Evolutionary conservation across 1,284 basidiomycete species (phyloP), one percentile per base, ranked within the genome.

Genomic region (Caloboletus firmus): DNA sequence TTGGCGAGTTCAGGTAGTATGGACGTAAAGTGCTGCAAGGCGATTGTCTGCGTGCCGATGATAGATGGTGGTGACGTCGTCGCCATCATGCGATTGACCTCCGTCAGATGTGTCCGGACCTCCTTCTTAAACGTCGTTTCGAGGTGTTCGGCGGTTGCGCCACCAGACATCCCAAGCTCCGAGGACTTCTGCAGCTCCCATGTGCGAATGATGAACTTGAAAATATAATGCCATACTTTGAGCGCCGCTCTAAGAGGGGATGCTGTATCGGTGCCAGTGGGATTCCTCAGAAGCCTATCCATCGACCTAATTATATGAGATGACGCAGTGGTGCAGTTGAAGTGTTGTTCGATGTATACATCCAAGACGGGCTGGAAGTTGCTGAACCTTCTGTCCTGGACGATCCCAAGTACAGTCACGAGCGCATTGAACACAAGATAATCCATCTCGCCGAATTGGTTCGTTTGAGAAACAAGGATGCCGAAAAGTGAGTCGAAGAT

Each of bases 151-250:
- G 89, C 85, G 0, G 92, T 93, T 1, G 87, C 84, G 7, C 84
- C 85, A 8, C 84, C 83, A 20, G 89, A 89, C 72, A 91, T 85
- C 0, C 86, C 85, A 28, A 86, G 70, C 52, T 93, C 91, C 60
- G 87, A 89, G 6, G 79, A 77, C 63, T 93, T 90, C 71, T 97
- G 94, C 35, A 98, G 72, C 66, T 96, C 93, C 37, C 95, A 79
- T 6, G 93, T 88, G 22, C 91, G 83, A 9, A 92, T 85, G 62
- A 98, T 91, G 72, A 98, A 93, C 68, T 92, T 91, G 83, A 98
- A 93, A 61, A 98, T 84, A 66, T 96, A 94, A 63, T 95, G 90
- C 93, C 95, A 97, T 20, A 98, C 95, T 71, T 98, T 98, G 62
- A 99, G 79, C 13, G 94, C 89, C 1, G 93, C 85, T 36, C 95